Conservation (phyloP, 140 eudicot genomes). For the Bidens hawaiensis region DNA sequence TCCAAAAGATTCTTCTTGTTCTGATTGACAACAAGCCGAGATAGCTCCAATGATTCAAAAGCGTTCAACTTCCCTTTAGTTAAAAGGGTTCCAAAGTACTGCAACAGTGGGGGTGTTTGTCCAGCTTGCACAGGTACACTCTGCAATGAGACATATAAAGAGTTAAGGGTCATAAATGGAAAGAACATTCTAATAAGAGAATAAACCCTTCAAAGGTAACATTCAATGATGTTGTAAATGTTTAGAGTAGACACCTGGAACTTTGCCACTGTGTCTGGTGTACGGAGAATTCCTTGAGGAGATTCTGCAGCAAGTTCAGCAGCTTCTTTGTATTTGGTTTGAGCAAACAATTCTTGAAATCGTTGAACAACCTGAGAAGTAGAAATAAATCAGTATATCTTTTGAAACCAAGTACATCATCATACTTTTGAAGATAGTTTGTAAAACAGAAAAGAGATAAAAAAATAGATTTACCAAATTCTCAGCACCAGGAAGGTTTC, state of each 20-base stretch:
- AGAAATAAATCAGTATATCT: conserved; percentile 12
- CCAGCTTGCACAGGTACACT: conserved; percentile 99
- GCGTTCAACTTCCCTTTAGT: conserved; percentile 94
- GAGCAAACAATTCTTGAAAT: conserved; percentile 96
- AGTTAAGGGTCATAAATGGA: not conserved
- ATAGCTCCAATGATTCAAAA: conserved; percentile 90
- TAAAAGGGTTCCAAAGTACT: conserved; percentile 91
- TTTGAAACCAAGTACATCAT: conserved; percentile 4
- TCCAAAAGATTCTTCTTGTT: conserved; percentile 91
- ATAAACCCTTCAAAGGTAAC: not conserved
- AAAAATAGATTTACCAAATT: conserved; percentile 58
- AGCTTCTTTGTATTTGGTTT: conserved; percentile 98
- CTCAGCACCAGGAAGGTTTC: conserved; percentile 99
- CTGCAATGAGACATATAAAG: conserved; percentile 37
- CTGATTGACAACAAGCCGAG: conserved; percentile 97
- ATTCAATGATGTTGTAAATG: not conserved
- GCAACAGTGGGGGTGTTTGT: conserved; percentile 94
- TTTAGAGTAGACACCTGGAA: conserved; percentile 57
- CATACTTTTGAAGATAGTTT: conserved; percentile 7
- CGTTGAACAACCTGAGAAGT: conserved; percentile 89
- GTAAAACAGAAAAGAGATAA: not conserved
- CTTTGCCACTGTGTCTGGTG: conserved; percentile 97
- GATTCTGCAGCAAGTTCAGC: conserved; percentile 99
- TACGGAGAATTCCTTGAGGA: conserved; percentile 96
- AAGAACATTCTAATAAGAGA: not conserved